Evolutionary conservation across 2,329 filamentous ascomycete species (phyloP).

Genomic region (Capronia epimyces): DNA sequence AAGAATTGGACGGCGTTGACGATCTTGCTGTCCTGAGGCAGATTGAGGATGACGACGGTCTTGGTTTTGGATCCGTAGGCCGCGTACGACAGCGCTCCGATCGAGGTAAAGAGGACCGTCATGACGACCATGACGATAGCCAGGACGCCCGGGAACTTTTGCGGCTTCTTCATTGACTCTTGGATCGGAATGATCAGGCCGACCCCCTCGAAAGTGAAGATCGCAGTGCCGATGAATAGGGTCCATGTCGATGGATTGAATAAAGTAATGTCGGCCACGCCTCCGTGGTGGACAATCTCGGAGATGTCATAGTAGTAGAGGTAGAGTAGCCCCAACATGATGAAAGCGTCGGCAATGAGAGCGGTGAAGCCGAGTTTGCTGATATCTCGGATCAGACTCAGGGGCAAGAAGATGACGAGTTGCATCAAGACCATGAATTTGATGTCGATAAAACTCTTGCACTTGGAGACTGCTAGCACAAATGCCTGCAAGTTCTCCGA

Average conservation of each 20-base stretch:
- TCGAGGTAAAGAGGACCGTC: constrained; percentile 80
- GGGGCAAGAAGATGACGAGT: constrained; percentile 88
- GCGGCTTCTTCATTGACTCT: constrained; percentile 87
- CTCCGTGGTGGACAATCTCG: constrained; percentile 69
- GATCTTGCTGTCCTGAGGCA: constrained; percentile 90
- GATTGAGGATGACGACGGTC: constrained; percentile 91
- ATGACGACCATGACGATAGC: constrained; percentile 92
- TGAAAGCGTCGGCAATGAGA: constrained; percentile 88
- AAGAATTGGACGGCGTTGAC: constrained; percentile 95
- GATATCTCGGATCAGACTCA: constrained; percentile 91
- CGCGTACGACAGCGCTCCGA: constrained; percentile 90
- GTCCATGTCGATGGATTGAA: constrained; percentile 95
- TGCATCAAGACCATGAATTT: constrained; percentile 89
- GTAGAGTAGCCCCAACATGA: constrained; percentile 84
- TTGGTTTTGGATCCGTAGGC: constrained; percentile 93
- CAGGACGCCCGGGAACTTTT: constrained; percentile 85
- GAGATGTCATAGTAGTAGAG: constrained; percentile 92
- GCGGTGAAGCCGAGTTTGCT: constrained; percentile 95
- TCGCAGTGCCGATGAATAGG: constrained; percentile 95
- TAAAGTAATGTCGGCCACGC: constrained; percentile 75
- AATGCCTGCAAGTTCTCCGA: constrained; percentile 94
- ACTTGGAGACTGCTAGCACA: constrained; percentile 83
- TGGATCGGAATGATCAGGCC: constrained; percentile 97
- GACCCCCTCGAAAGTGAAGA: constrained; percentile 98
- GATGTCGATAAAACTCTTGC: constrained; percentile 77